These are phyloP conservation scores for Saksenaea vasiformis DNA, from an alignment of 371 early-diverging fungal genomes.

Conservation along the genomic window DNA sequence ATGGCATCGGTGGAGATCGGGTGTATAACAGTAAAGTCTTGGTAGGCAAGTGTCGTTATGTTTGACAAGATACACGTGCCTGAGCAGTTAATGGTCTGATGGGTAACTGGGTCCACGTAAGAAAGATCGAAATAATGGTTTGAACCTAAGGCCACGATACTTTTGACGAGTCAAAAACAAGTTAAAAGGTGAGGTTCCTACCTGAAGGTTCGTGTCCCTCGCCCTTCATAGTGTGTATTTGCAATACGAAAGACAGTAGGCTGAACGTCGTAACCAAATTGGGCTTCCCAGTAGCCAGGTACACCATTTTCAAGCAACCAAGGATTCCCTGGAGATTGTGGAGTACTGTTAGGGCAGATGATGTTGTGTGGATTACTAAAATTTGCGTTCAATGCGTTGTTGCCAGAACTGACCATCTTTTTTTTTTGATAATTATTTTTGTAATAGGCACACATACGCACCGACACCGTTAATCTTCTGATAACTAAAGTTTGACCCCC, in stretches of 20 bases:
- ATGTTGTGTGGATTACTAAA: conserved; percentile 47
- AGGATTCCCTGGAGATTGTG: conserved; percentile 15
- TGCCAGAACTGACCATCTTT: conserved; percentile 13
- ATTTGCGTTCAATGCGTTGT: conserved; percentile 12
- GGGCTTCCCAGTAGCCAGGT: conserved; percentile 70
- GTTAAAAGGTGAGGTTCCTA: conserved; percentile 11
- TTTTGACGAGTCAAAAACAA: neutral
- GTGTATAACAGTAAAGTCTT: conserved; percentile 53
- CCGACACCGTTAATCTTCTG: neutral
- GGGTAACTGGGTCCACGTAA: conserved; percentile 56
- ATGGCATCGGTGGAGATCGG: conserved; percentile 9
- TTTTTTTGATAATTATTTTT: neutral
- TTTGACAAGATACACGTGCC: conserved; percentile 53
- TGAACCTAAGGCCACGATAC: conserved; percentile 52
- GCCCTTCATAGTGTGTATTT: conserved; percentile 53
- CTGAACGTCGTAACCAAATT: conserved; percentile 50
- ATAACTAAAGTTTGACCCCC: neutral
- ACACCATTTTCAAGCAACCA: conserved; percentile 68
- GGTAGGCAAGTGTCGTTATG: conserved; percentile 31
- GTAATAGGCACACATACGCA: neutral
- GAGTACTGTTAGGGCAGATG: conserved; percentile 40
- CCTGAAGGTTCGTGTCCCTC: conserved; percentile 66
- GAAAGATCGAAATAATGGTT: conserved; percentile 55
- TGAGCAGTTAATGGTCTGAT: conserved; percentile 42
- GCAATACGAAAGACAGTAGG: conserved; percentile 66